Evolutionary conservation across 2,329 filamentous ascomycete species (phyloP).

Genomic region (Colletotrichum tanaceti): DNA sequence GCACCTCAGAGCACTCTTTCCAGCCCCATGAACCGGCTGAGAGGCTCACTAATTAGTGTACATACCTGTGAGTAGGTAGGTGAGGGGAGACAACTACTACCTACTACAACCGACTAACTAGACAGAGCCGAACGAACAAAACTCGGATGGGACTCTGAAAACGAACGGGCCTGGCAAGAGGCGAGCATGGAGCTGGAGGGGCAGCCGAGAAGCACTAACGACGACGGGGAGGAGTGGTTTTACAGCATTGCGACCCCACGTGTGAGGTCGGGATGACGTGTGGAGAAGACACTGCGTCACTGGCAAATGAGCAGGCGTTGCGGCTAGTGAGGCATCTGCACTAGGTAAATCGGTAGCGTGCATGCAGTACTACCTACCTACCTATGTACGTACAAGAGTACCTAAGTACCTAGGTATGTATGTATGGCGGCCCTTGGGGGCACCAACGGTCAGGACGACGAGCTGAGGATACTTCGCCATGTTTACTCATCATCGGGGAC

Average conservation of each 20-base stretch:
- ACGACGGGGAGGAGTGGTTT: neutral
- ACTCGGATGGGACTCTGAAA: neutral
- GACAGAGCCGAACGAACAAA: neutral
- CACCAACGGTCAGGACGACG: too few relatives aligned
- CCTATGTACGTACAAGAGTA: too few relatives aligned
- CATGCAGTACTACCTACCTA: too few relatives aligned
- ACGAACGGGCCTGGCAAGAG: neutral
- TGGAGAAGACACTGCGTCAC: slow-evolving; percentile 23
- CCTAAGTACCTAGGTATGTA: too few relatives aligned
- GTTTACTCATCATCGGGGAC: too few relatives aligned
- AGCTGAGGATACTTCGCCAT: too few relatives aligned
- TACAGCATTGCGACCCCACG: slow-evolving; percentile 27
- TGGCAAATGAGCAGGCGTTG: slow-evolving; percentile 30
- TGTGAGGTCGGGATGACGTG: slow-evolving; percentile 39
- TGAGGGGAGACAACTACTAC: too few relatives aligned
- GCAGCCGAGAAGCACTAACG: neutral
- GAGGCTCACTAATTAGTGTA: too few relatives aligned
- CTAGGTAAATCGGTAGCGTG: too few relatives aligned
- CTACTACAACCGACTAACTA: too few relatives aligned
- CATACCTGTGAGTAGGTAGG: too few relatives aligned
- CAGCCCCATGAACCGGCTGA: slow-evolving; percentile 12
- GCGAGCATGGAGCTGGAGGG: neutral
- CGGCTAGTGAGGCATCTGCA: neutral
- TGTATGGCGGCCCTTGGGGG: too few relatives aligned
- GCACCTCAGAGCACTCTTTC: neutral